These are phyloP conservation scores for Dendrobium huoshanense DNA, from an alignment of 106 monocot genomes.

Conservation along the genomic window DNA sequence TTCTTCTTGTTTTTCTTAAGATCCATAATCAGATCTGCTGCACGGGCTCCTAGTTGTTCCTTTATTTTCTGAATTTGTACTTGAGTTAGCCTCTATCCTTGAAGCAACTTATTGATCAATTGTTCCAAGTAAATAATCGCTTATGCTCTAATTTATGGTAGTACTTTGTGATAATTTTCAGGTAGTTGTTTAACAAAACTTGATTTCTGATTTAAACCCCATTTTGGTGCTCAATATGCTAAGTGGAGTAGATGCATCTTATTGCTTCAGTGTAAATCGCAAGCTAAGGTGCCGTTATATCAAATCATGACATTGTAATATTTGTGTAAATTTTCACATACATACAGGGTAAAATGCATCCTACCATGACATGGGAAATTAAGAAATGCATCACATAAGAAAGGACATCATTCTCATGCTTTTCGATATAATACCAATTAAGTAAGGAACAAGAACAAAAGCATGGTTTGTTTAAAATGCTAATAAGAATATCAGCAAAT, in stretches of 20 bases:
- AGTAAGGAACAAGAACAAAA: neutral
- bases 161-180: neutral
- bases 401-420: neutral
- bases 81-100: neutral
- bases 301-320: neutral
- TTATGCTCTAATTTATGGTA: neutral
- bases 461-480: neutral
- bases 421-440: neutral
- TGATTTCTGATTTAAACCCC: neutral
- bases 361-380: neutral
- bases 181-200: neutral
- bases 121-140: neutral
- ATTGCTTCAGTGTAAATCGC: neutral
- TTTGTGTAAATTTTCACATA: neutral
- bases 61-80: neutral
- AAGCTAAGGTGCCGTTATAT: neutral
- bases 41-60: neutral
- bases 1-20: no score
- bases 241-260: neutral
- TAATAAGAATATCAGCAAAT: neutral
- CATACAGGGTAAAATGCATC: neutral
- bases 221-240: neutral
- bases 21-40: neutral
- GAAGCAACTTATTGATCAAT: neutral
- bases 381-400: neutral